Evolutionary conservation across 2,329 filamentous ascomycete species (phyloP).

Genomic region (Fusarium sp.): DNA sequence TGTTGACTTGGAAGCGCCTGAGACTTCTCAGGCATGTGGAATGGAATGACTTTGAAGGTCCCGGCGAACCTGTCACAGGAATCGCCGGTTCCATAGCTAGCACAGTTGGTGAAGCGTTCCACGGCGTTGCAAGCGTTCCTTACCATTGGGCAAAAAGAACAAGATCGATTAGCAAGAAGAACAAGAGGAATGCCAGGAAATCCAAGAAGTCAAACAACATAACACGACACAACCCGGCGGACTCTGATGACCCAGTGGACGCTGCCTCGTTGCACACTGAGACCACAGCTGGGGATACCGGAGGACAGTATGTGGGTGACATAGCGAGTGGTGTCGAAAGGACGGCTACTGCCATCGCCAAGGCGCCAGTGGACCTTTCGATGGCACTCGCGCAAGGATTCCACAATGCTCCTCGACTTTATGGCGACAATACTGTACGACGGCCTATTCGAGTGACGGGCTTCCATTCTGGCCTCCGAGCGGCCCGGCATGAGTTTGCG

Average conservation of each 20-base stretch:
- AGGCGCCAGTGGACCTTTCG: slow-evolving; percentile 70
- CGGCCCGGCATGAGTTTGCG: slow-evolving; percentile 70
- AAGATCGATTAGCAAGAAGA: slow-evolving; percentile 57
- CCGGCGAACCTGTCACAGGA: slow-evolving; percentile 78
- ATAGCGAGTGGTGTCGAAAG: slow-evolving; percentile 65
- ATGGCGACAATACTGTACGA: slow-evolving; percentile 77
- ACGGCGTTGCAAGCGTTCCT: slow-evolving; percentile 74
- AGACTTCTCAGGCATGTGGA: slow-evolving; percentile 74
- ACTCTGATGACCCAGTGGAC: slow-evolving; percentile 11
- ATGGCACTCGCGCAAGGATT: slow-evolving; percentile 76
- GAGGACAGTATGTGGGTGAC: slow-evolving; percentile 61
- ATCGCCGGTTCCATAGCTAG: slow-evolving; percentile 71
- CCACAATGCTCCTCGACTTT: slow-evolving; percentile 77
- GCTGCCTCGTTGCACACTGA: slow-evolving; percentile 25
- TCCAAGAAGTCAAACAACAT: neutral
- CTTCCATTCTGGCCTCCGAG: slow-evolving; percentile 71
- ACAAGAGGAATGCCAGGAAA: slow-evolving; percentile 8
- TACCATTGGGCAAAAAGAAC: slow-evolving; percentile 70
- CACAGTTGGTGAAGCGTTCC: slow-evolving; percentile 68
- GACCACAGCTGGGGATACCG: slow-evolving; percentile 33
- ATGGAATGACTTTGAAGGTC: slow-evolving; percentile 83
- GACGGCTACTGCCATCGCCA: slow-evolving; percentile 64
- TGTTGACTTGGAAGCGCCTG: slow-evolving; percentile 72
- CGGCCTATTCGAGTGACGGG: slow-evolving; percentile 73
- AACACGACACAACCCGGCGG: slow-evolving; percentile 1